Evolutionary conservation across 495 filamentous ascomycete species (phyloP).

Genomic region (Penicillium verhagenii): DNA sequence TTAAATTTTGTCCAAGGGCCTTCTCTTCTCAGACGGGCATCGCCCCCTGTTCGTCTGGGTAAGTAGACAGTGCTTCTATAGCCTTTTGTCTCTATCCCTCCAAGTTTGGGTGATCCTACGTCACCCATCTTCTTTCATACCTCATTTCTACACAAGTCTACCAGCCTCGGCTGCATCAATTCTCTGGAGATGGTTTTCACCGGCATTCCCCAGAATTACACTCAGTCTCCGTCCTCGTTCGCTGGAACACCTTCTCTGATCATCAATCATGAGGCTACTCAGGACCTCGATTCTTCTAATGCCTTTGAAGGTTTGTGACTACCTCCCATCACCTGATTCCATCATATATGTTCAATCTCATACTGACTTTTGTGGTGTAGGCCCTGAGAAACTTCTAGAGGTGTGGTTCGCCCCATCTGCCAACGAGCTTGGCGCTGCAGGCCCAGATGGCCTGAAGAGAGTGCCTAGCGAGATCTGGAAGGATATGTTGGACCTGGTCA

Average conservation of each 20-base stretch:
- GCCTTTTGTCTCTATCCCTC: slow-evolving; percentile 32
- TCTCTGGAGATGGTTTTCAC: slow-evolving; percentile 75
- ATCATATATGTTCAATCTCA: not conserved
- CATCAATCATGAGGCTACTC: slow-evolving; percentile 93
- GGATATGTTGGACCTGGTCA: slow-evolving; percentile 94
- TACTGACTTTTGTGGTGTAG: slow-evolving; percentile 37
- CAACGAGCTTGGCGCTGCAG: slow-evolving; percentile 65
- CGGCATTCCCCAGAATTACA: slow-evolving; percentile 75
- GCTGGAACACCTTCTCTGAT: slow-evolving; percentile 81
- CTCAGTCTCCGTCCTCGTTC: slow-evolving; percentile 72
- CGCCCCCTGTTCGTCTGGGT: slow-evolving; percentile 85
- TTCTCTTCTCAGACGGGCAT: slow-evolving; percentile 90
- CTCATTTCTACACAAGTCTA: slow-evolving; percentile 8
- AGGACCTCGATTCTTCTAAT: slow-evolving; percentile 93
- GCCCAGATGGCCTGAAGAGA: slow-evolving; percentile 78
- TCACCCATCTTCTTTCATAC: slow-evolving; percentile 23
- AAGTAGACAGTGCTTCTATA: slow-evolving; percentile 63
- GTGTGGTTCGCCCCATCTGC: slow-evolving; percentile 95
- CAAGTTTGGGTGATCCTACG: slow-evolving; percentile 27
- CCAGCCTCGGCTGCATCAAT: slow-evolving; percentile 25
- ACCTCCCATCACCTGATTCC: not conserved
- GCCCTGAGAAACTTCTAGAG: slow-evolving; percentile 96
- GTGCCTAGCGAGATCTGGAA: slow-evolving; percentile 87
- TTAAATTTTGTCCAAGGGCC: slow-evolving; percentile 66
- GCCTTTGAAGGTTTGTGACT: slow-evolving; percentile 80